Base-by-base conservation (phyloP, 2,329 filamentous ascomycete genomes). In the Aspergillus alliaceus region DNA sequence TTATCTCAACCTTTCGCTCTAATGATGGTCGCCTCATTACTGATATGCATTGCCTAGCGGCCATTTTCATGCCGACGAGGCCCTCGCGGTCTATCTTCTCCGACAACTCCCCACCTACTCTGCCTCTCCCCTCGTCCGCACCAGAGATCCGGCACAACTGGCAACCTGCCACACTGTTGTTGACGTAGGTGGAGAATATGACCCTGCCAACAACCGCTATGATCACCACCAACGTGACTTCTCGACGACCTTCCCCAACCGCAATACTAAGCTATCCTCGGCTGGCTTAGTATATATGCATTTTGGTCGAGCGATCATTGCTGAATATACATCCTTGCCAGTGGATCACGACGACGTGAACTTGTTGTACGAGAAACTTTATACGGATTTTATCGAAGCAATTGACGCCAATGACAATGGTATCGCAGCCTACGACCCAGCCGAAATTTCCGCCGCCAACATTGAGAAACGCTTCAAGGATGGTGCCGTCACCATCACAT, bases 1-100 rank as follows among this genome's bases (percentile, higher is more conserved):
- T n/a, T n/a, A n/a, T 15, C 27, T 31, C n/a, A 20, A 47, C 44
- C 20, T 47, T 25, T 25, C 25, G 24, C 47, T 51, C 51, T 42
- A 34, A 27, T 56, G 52, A 49, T 55, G 56, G 50, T 37, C 54
- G 50, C 58, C 59, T 59, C 37, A 61, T 53, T 57, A 54, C 57
- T 57, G 34, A 53, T 53, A 29, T 34, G 25, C 25, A n/a, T 11
- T 48, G 34, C 32, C 31, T 60, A 85, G 82, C 79, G 95, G 95
- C 66, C 92, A 97, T 82, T 99, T 99, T 84, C 95, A 99, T 80
- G 95, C 95, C 74, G 95, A 99, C 77, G 95, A 99, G 80, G 93
- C 95, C 59, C 86, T 99, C 42, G 95, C 95, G 57, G 93, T 99
- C 63, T 92, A 96, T 82, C 91, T 99, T 82, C 90, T 99, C 66